Evolutionary conservation across 164 flowering plant genomes (phyloP), one percentile per base, ranked within the genome.

Genomic region (Annona cherimola): DNA sequence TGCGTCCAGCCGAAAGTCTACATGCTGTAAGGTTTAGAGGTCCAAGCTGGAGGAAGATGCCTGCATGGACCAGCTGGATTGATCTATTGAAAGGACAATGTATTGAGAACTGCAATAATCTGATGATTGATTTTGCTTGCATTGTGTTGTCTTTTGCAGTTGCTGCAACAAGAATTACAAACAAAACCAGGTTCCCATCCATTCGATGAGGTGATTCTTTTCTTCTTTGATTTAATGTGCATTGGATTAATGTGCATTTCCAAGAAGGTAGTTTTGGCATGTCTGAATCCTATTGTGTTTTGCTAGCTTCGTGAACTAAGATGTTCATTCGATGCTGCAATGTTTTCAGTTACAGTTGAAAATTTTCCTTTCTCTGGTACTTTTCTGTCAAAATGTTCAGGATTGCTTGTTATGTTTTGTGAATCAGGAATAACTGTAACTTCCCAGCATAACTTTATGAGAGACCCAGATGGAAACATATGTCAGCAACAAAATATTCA

Each of bases 201-300:
- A 50, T 96, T 96, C 80, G 91, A 92, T 65, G 98, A 96, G 98
- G 99, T 95, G 44, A 55, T 61, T 57, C 42, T 61, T 63, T 74
- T 14, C 40, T 39, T 62, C 43, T 71, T 26, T 20, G n/a, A 42
- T 66, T 39, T 44, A 35, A 41, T 41, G 40, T 42, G 67, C 44
- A 12, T 12, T 5, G n/a, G n/a, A n/a, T 39, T 44, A 35, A 41
- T 41, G 40, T 42, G 67, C 44, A 12, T 12, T 5, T 63, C 2
- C 39, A 12, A 63, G 44, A 63, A 3, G 57, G 57, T 50, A 2
- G 14, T 46, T 12, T 46, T 46, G 55, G 55, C 11, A 46, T 46
- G 55, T 26, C 35, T 26, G 35, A 26, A 26, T 26, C 35, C 39
- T 61, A 61, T 61, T 57, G 14, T 57, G n/a, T 61, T 26, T 26